A percentile compares a stretch with the other conserved stretches of the same genome.
phyloP scores from a whole-genome alignment of 257 asterid species.

The Solanum bulbocastanum region DNA sequence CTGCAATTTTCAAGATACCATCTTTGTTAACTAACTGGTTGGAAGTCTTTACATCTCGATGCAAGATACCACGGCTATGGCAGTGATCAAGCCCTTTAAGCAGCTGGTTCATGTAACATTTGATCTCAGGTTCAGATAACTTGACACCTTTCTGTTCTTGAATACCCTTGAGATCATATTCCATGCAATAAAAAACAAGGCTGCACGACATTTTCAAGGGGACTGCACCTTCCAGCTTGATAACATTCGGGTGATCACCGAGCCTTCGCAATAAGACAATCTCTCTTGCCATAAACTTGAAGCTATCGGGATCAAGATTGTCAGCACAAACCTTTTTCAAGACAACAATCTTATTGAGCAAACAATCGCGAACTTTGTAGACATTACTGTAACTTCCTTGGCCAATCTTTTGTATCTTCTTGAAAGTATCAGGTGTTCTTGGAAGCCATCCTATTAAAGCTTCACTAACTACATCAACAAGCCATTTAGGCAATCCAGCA shows the following conservation, averaged over 20 bases:
- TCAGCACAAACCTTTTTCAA: background rate
- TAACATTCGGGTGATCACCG: background rate
- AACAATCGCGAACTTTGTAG: background rate
- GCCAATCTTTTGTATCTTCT: background rate
- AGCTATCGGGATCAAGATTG: background rate
- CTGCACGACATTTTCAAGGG: background rate
- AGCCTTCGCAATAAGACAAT: background rate
- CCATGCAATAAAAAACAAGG: background rate
- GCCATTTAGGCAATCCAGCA: background rate
- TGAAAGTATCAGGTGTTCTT: background rate
- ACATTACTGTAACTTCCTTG: background rate
- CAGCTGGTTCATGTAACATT: background rate
- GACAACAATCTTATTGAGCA: background rate
- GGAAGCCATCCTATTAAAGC: background rate
- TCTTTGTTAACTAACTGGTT: background rate
- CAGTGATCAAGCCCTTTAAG: background rate
- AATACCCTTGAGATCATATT: background rate
- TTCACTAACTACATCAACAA: background rate
- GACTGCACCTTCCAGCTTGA: background rate
- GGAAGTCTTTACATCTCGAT: background rate
- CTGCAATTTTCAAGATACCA: background rate
- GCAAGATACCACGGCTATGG: background rate
- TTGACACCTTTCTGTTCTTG: background rate
- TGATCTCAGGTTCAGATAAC: background rate
- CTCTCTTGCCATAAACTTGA: background rate